Evolutionary conservation across 2,329 filamentous ascomycete genomes (phyloP).

Genomic region (Huntiella omanensis): DNA sequence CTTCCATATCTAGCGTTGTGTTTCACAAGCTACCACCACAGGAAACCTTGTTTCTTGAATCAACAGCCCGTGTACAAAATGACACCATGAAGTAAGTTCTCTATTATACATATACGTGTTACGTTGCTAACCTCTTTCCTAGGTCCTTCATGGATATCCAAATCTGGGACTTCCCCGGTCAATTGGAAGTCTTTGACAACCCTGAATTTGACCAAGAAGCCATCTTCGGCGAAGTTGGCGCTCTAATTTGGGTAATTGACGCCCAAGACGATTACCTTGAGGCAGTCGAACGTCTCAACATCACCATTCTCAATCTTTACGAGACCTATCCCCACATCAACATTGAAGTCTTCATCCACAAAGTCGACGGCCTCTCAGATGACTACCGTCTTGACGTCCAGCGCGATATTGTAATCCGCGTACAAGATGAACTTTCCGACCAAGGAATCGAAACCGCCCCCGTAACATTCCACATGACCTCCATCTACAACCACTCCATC

Average conservation of each 20-base stretch:
- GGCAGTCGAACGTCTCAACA: conserved; percentile 68
- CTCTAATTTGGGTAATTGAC: conserved; percentile 95
- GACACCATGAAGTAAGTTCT: conserved; percentile 73
- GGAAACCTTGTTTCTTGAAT: conserved; percentile 89
- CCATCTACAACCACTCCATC: conserved; percentile 95
- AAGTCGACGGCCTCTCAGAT: conserved; percentile 91
- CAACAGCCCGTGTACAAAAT: conserved; percentile 84
- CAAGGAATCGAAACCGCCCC: conserved; percentile 84
- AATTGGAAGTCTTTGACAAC: conserved; percentile 76
- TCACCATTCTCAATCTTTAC: conserved; percentile 76
- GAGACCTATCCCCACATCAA: conserved; percentile 76
- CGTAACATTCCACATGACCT: conserved; percentile 88
- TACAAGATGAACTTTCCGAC: conserved; percentile 89
- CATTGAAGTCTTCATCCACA: conserved; percentile 97
- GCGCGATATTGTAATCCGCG: conserved; percentile 87
- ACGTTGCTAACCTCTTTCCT: background rate
- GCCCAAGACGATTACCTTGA: conserved; percentile 96
- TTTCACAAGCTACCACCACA: conserved; percentile 95
- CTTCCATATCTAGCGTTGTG: conserved; percentile 96
- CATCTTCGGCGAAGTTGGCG: conserved; percentile 86
- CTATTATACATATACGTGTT: background rate
- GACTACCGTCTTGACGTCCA: conserved; percentile 94
- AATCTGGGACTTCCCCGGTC: conserved; percentile 92
- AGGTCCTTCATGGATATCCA: conserved; percentile 99
- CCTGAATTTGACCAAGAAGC: conserved; percentile 78